Conservation (phyloP, 148 eudicot species). For the Rhododendron ovatum region DNA sequence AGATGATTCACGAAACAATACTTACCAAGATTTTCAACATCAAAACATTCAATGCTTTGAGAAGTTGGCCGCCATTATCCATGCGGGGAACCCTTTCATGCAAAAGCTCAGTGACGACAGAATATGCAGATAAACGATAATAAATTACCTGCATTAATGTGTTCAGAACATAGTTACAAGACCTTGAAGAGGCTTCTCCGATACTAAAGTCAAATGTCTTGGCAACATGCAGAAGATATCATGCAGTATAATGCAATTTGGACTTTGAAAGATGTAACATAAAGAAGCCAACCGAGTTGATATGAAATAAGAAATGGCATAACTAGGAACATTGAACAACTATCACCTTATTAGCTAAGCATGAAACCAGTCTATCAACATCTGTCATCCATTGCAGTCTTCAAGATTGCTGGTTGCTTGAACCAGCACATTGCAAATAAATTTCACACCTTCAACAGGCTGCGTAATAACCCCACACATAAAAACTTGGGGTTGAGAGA, state of each 20-base stretch:
- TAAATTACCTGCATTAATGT: constrained; percentile 87
- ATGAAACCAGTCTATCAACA: constrained; percentile 84
- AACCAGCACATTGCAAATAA: constrained; percentile 35
- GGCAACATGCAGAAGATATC: constrained; percentile 54
- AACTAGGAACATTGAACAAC: not conserved
- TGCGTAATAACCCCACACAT: constrained; percentile 22
- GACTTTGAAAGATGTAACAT: not conserved
- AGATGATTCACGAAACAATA: not conserved
- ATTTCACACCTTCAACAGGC: constrained; percentile 99
- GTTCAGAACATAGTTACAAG: constrained; percentile 94
- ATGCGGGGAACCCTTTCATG: constrained; percentile 89
- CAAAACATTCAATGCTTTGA: too few species aligned
- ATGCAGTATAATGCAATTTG: not conserved
- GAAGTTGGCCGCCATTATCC: constrained; percentile 83
- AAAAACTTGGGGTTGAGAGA: not conserved
- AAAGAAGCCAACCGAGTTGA: not conserved
- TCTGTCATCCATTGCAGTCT: constrained; percentile 78
- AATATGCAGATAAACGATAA: not conserved
- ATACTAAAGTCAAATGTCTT: constrained; percentile 93
- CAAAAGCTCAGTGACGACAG: constrained; percentile 75
- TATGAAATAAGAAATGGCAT: not conserved
- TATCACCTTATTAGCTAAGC: constrained; percentile 76
- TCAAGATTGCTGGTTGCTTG: constrained; percentile 65
- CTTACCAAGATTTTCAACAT: too few species aligned
- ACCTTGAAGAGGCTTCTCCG: constrained; percentile 92